Base-by-base conservation (phyloP, 495 filamentous ascomycete species). In the Lentithecium fluviatile region DNA sequence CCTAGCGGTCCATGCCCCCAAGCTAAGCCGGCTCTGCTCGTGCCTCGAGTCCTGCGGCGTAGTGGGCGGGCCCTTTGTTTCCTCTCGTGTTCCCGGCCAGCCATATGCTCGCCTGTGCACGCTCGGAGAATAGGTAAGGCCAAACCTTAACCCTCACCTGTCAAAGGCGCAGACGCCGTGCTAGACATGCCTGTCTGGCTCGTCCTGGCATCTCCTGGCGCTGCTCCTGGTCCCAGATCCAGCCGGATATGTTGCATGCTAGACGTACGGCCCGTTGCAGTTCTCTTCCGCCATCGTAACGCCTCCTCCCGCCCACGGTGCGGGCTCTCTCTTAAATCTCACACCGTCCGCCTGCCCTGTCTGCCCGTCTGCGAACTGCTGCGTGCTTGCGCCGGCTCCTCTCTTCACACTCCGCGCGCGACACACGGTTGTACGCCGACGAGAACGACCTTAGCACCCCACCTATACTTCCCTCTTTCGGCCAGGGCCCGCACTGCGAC, bases 101-200 rank as follows among this genome's bases (percentile, higher is more conserved):
- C 52, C 52, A 56, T 29, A 51, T 46, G 49, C 57, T 38, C 48
- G 47, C 48, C 13, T 53, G 47, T 47, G 48, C 58, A 15, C 52
- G 19, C 7, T 63, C 60, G 53, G 52, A 63, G 60, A 63, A 56
- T 57, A 62, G 23, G 23, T n/a, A n/a, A n/a, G 46, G n/a, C 45
- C 52, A 63, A 63, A 63, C 60, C 53, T 63, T 63, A 63, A 11
- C 21, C 5, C 60, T 45, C 53, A 63, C 52, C 60, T 63, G 52
- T 63, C 60, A 63, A 52, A 48, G 40, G 37, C 32, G 45, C 59
- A 56, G 32, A 43, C 46, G 52, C 40, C 34, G 52, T 56, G 45
- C 59, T 48, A 29, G 59, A 49, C 19, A 51, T 43, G 29, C 38
- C 34, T 42, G 23, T 20, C 40, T 47, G 48, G 21, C 55, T 21